Conservation (phyloP, 1,284 basidiomycete genomes). For the Apiotrichum siamense region DNA sequence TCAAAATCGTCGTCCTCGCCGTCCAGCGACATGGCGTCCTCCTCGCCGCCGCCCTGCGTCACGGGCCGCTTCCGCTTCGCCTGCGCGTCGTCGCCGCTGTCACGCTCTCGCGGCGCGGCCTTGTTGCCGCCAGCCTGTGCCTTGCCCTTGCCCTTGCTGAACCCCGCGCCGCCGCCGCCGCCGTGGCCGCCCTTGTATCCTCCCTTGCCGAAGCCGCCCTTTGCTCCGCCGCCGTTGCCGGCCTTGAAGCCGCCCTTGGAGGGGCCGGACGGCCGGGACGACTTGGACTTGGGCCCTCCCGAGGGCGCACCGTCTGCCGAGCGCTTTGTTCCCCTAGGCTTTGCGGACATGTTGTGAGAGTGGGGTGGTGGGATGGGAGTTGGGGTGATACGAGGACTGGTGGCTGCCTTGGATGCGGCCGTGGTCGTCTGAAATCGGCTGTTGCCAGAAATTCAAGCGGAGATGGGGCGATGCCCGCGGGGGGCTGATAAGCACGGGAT, state of each 20-base stretch:
- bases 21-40: conserved; percentile 23
- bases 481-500: too few species aligned
- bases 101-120: neutral
- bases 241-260: neutral
- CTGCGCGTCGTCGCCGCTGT: neutral
- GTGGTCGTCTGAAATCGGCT: too few species aligned
- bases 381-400: too few species aligned
- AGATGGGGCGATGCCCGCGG: too few species aligned
- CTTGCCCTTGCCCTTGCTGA: conserved; percentile 6
- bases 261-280: neutral
- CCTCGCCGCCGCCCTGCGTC: conserved; percentile 36
- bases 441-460: too few species aligned
- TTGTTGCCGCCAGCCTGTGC: conserved; percentile 6
- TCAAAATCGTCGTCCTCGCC: conserved; percentile 23
- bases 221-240: neutral
- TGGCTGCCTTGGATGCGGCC: neutral
- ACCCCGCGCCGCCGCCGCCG: too few species aligned
- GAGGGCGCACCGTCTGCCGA: neutral
- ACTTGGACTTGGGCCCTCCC: conserved; percentile 9
- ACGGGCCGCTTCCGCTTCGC: conserved; percentile 31
- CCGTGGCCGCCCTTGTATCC: conserved; percentile 7
- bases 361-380: neutral
- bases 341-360: neutral
- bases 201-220: neutral
- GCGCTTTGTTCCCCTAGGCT: conserved; percentile 1